Conservation (phyloP, 345 rosid genomes). For the Lenwebbia sp. region DNA sequence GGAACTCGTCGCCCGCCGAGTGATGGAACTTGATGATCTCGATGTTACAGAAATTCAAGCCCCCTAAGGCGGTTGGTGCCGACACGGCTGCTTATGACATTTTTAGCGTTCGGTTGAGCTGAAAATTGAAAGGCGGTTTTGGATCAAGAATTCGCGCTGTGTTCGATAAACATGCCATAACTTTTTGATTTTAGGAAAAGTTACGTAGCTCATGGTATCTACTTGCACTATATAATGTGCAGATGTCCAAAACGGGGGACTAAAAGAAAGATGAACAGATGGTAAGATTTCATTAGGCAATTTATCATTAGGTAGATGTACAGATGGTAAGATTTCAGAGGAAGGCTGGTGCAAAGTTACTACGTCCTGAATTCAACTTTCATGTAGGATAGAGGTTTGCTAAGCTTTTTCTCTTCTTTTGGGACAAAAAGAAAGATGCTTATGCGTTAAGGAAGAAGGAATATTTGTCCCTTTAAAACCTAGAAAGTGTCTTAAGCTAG, state of each 20-base stretch:
- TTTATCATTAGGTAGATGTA: neutral
- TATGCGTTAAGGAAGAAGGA: slow-evolving; percentile 1
- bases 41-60: neutral
- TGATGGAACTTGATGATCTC: neutral
- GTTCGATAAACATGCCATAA: neutral
- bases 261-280: neutral
- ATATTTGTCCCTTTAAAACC: neutral
- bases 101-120: neutral
- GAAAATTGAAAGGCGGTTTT: neutral
- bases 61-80: neutral
- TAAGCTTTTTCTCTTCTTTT: neutral
- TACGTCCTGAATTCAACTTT: neutral
- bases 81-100: neutral
- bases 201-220: neutral
- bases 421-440: neutral
- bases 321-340: neutral
- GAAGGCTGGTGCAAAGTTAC: neutral
- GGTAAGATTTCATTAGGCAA: neutral
- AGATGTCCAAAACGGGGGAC: neutral
- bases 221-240: neutral
- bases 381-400: neutral
- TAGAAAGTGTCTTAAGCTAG: neutral
- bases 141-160: neutral
- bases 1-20: neutral
- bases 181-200: neutral